These are phyloP conservation scores for Clitoria ternatea DNA, from an alignment of 306 rosid species.

Conservation along the genomic window DNA sequence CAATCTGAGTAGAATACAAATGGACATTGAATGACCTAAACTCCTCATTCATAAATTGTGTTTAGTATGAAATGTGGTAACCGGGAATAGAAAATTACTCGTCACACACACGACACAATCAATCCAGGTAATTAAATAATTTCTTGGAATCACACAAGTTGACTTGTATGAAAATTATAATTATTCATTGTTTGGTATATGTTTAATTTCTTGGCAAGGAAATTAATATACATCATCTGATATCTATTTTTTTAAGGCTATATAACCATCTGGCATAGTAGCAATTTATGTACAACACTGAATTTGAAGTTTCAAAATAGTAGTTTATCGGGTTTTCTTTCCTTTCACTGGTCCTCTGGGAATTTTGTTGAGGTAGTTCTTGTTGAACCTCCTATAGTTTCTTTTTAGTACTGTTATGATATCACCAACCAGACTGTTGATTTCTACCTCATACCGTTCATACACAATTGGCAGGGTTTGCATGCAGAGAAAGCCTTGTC, in stretches of 20 bases:
- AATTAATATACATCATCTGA: too few relatives aligned
- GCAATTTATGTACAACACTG: neutral
- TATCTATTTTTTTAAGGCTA: neutral
- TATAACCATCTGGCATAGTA: neutral
- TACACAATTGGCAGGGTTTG: conserved; percentile 61
- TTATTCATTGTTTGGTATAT: too few relatives aligned
- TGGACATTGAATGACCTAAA: too few relatives aligned
- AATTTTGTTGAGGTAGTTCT: conserved; percentile 60
- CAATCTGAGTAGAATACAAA: too few relatives aligned
- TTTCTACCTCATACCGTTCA: conserved; percentile 57
- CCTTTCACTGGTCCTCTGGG: conserved; percentile 78
- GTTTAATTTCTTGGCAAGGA: too few relatives aligned
- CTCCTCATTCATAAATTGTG: too few relatives aligned
- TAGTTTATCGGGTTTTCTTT: conserved; percentile 48
- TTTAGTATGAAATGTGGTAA: too few relatives aligned
- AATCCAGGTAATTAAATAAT: too few relatives aligned
- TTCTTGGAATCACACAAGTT: too few relatives aligned
- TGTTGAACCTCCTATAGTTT: conserved; percentile 43
- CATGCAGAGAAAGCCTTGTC: conserved; percentile 54
- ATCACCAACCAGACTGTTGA: conserved; percentile 41
- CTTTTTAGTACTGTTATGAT: conserved; percentile 35
- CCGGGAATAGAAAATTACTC: too few relatives aligned
- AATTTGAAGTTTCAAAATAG: neutral
- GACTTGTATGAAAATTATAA: too few relatives aligned
- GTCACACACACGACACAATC: too few relatives aligned